Evolutionary conservation across 768 basidiomycete genomes (phyloP).

Genomic region (Suillus clintonianus): DNA sequence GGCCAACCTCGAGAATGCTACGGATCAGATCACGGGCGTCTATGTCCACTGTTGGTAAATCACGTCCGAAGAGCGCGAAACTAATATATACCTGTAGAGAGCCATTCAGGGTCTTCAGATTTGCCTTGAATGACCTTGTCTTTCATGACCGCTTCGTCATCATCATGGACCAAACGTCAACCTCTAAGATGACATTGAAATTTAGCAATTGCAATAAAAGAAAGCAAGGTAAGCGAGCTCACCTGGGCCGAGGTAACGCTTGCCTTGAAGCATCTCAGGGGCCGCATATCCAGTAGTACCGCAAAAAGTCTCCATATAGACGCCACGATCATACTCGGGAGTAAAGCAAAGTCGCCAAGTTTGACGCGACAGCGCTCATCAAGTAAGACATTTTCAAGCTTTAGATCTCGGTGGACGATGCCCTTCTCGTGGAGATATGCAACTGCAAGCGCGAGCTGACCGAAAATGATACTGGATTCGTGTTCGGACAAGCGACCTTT

Average conservation of each 20-base stretch:
- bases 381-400: too few relatives aligned
- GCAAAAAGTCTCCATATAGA: constrained; percentile 89
- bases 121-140: constrained; percentile 90
- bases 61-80: constrained; percentile 3
- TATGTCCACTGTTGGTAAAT: too few relatives aligned
- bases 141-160: constrained; percentile 76
- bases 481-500: constrained; percentile 84
- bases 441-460: constrained; percentile 93
- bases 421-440: too few relatives aligned
- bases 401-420: too few relatives aligned
- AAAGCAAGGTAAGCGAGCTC: constrained; percentile 23
- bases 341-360: constrained; percentile 92
- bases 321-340: constrained; percentile 80
- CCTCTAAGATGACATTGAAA: constrained; percentile 54
- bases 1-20: constrained; percentile 76
- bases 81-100: constrained; percentile 67
- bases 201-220: constrained; percentile 12
- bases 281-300: constrained; percentile 94
- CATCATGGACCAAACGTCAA: constrained; percentile 94
- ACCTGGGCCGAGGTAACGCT: constrained; percentile 91
- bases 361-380: too few relatives aligned
- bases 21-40: constrained; percentile 66
- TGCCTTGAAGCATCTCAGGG: constrained; percentile 88
- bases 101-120: constrained; percentile 92
- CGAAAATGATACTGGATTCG: constrained; percentile 87